phyloP scores from a whole-genome alignment of 441 rosid species.

The Gossypium schwendimanii region DNA sequence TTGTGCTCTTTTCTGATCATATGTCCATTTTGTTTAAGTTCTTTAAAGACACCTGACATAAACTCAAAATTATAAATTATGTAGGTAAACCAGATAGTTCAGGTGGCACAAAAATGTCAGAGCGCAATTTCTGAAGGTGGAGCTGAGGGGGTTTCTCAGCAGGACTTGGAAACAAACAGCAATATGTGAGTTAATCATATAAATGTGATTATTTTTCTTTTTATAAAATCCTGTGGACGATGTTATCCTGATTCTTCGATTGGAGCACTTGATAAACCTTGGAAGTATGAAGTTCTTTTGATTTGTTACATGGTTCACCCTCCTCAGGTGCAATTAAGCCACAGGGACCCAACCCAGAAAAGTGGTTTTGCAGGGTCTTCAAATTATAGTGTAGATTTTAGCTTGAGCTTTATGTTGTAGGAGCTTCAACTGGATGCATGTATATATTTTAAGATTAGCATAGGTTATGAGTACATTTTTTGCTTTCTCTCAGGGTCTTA shows the following conservation, averaged over 20 bases:
- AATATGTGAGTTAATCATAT: slow-evolving; percentile 56
- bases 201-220: not conserved
- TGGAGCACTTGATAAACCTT: not conserved
- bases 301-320: not conserved
- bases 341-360: not conserved
- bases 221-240: no score
- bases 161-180: slow-evolving; percentile 87
- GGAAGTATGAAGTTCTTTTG: not conserved
- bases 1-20: not conserved
- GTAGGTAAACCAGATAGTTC: slow-evolving; percentile 89
- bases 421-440: not conserved
- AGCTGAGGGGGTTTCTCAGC: slow-evolving; percentile 82
- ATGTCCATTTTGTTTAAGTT: not conserved
- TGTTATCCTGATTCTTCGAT: no score
- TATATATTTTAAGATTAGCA: not conserved
- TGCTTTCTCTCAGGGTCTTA: slow-evolving; percentile 57
- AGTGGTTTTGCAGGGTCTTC: not conserved
- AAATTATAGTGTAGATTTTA: not conserved
- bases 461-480: not conserved
- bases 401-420: not conserved
- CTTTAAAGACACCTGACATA: not conserved
- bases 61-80: slow-evolving; percentile 16
- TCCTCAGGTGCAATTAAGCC: not conserved
- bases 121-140: slow-evolving; percentile 87
- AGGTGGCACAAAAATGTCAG: slow-evolving; percentile 96